Conservation (phyloP, 305 asterid genomes). For the Solanum hybrid region DNA sequence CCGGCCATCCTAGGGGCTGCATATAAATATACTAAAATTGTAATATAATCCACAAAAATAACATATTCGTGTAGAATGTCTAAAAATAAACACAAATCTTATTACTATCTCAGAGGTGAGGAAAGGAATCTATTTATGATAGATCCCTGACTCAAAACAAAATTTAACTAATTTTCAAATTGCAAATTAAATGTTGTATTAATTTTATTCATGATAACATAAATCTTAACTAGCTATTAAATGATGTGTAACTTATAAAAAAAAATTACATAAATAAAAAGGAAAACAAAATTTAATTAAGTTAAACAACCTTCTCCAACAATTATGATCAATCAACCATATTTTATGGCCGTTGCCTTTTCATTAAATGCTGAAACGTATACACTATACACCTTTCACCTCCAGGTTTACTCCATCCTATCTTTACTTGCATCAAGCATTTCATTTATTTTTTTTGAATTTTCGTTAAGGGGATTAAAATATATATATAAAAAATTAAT, state of each 20-base stretch:
- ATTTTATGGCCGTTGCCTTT: background rate
- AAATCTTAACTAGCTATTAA: background rate
- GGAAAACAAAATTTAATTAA: background rate
- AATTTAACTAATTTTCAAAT: background rate
- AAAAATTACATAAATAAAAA: background rate
- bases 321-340: background rate
- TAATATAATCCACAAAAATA: background rate
- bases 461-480: background rate
- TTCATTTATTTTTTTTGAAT: background rate
- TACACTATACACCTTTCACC: background rate
- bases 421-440: background rate
- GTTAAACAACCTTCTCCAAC: background rate
- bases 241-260: background rate
- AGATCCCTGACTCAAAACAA: background rate
- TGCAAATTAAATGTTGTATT: background rate
- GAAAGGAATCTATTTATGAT: background rate
- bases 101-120: background rate
- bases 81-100: background rate
- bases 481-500: background rate
- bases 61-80: background rate
- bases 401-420: background rate
- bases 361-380: background rate
- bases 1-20: conserved; percentile 99
- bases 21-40: background rate
- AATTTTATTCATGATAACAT: background rate